Conservation (phyloP, 139 green algal species). For the Chlamydomonas eustigma region DNA sequence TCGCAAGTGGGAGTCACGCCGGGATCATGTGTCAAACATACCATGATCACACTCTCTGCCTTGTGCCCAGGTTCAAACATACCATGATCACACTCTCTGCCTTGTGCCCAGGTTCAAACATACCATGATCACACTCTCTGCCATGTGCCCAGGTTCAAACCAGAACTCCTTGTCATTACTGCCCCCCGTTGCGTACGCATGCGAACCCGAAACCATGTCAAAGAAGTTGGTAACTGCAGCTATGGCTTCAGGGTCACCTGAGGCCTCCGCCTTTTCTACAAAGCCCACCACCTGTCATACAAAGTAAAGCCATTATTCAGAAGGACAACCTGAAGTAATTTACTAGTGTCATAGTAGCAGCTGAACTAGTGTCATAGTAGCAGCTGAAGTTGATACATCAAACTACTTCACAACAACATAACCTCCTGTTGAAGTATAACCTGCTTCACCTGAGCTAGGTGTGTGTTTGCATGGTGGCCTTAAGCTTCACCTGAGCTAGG, state of each 20-base stretch:
- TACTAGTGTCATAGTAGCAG: too few species aligned
- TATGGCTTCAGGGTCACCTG: slow-evolving; percentile 26
- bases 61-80: slow-evolving; percentile 5
- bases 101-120: not conserved
- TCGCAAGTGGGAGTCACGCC: slow-evolving; percentile 16
- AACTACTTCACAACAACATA: too few species aligned
- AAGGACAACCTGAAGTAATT: too few species aligned
- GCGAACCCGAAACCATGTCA: slow-evolving; percentile 25
- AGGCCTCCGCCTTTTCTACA: slow-evolving; percentile 41
- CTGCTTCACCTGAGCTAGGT: too few species aligned
- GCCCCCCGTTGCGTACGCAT: slow-evolving; percentile 46
- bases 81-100: not conserved
- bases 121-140: not conserved
- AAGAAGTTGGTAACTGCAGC: slow-evolving; percentile 47
- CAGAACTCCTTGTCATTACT: slow-evolving; percentile 58
- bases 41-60: not conserved
- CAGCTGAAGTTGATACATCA: too few species aligned
- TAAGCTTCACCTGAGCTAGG: too few species aligned
- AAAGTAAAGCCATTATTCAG: too few species aligned
- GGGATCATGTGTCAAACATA: not conserved
- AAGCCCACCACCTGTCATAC: slow-evolving; percentile 70
- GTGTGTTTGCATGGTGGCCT: too few species aligned
- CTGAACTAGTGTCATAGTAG: too few species aligned
- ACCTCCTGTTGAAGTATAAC: too few species aligned
- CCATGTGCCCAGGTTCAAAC: slow-evolving; percentile 7